A percentile compares a stretch with the other conserved stretches of the same genome.
Evolutionary conservation across 768 basidiomycete species (phyloP).

Genomic region (Kondoa malvinella): DNA sequence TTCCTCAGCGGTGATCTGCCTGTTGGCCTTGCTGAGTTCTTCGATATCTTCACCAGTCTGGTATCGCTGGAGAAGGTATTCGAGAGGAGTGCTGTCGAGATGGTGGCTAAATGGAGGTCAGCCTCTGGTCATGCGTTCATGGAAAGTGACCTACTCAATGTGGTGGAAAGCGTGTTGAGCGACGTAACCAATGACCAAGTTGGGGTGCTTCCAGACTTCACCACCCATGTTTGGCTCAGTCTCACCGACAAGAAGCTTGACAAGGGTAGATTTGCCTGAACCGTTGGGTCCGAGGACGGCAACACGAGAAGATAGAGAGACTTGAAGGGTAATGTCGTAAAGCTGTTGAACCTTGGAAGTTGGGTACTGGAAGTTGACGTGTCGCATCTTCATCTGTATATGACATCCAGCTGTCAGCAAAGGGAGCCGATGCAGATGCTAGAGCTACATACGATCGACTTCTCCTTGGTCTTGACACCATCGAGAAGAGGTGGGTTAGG

Average conservation of each 20-base stretch:
- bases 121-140: neutral
- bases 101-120: slow-evolving; percentile 40
- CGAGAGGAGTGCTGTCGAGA: slow-evolving; percentile 87
- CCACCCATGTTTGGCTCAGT: slow-evolving; percentile 72
- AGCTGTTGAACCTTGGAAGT: slow-evolving; percentile 66
- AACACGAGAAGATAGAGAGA: slow-evolving; percentile 92
- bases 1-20: slow-evolving; percentile 69
- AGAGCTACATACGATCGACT: too few relatives aligned
- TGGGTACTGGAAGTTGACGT: slow-evolving; percentile 88
- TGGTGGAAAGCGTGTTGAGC: slow-evolving; percentile 88
- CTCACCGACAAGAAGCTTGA: slow-evolving; percentile 88
- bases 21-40: slow-evolving; percentile 72
- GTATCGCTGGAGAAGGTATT: slow-evolving; percentile 97
- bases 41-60: slow-evolving; percentile 97
- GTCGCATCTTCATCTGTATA: slow-evolving; percentile 75
- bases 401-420: too few relatives aligned
- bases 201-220: slow-evolving; percentile 80
- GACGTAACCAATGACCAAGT: slow-evolving; percentile 87
- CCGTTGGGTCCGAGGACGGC: slow-evolving; percentile 97
- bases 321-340: slow-evolving; percentile 72
- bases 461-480: slow-evolving; percentile 48
- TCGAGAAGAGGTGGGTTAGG: slow-evolving; percentile 88
- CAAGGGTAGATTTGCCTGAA: slow-evolving; percentile 89
- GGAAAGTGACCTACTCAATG: neutral
- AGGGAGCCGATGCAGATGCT: too few relatives aligned